Percentiles rank a stretch among this genome's conserved stretches.
Conservation (phyloP, 2,329 filamentous ascomycete species). For the Fusarium guadeloupense region DNA sequence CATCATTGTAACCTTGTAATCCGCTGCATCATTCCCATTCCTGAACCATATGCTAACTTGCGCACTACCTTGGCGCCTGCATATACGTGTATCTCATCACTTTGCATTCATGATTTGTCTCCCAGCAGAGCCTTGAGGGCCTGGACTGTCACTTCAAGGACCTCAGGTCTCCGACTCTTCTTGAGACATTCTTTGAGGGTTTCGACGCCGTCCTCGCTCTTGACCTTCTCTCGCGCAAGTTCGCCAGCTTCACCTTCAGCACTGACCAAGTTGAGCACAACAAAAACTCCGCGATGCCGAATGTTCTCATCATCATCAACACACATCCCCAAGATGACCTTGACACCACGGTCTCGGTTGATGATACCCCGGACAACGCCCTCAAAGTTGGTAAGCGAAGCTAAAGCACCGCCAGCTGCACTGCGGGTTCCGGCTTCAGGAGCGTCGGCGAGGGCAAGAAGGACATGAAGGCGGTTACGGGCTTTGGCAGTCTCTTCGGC, state of each 20-base stretch:
- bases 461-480: constrained; percentile 78
- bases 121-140: constrained; percentile 74
- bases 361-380: constrained; percentile 76
- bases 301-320: constrained; percentile 75
- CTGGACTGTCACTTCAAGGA: constrained; percentile 76
- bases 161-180: constrained; percentile 72
- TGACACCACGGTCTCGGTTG: constrained; percentile 74
- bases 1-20: constrained; percentile 26
- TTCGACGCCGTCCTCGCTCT: constrained; percentile 70
- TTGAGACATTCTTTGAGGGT: constrained; percentile 75
- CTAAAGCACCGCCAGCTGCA: constrained; percentile 88
- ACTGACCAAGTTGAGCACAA: constrained; percentile 75
- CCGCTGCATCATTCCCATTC: constrained; percentile 14
- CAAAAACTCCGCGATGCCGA: constrained; percentile 77
- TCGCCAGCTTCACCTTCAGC: constrained; percentile 72
- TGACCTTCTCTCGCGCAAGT: constrained; percentile 67
- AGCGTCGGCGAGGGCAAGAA: constrained; percentile 87
- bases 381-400: constrained; percentile 83
- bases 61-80: constrained; percentile 1
- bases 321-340: constrained; percentile 83
- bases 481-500: constrained; percentile 74
- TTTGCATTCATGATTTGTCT: constrained; percentile 38
- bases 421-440: constrained; percentile 82
- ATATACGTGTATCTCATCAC: constrained; percentile 7
- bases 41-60: constrained; percentile 7